Conservation (phyloP, 129 eudicot species). For the Pittosporum tobira region DNA sequence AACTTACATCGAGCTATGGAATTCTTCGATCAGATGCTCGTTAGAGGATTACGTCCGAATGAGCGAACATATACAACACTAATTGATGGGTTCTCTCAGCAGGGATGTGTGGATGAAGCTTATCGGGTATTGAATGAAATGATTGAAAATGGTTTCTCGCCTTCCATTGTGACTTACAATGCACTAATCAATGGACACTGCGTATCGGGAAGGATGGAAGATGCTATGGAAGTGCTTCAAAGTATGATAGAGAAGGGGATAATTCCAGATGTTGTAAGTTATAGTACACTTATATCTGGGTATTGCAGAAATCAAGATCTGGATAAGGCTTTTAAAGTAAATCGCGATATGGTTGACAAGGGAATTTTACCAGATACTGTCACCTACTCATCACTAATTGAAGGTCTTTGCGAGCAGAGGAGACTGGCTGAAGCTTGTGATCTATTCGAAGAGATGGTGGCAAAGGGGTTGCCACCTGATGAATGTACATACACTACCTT, state of each 20-base stretch:
- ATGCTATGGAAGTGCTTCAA: slow-evolving; percentile 46
- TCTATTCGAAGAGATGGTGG: slow-evolving; percentile 67
- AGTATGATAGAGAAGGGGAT: slow-evolving; percentile 37
- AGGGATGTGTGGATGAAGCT: slow-evolving; percentile 77
- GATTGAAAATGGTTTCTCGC: slow-evolving; percentile 50
- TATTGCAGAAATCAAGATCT: slow-evolving; percentile 50
- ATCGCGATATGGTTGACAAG: slow-evolving; percentile 48
- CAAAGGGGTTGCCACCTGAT: slow-evolving; percentile 60
- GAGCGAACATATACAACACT: slow-evolving; percentile 85
- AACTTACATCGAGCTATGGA: slow-evolving; percentile 76
- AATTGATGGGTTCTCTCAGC: slow-evolving; percentile 80
- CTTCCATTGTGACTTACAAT: slow-evolving; percentile 81
- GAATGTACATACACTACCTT: slow-evolving; percentile 83
- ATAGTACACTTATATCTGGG: slow-evolving; percentile 71
- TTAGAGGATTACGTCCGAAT: slow-evolving; percentile 68
- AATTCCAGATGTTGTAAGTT: slow-evolving; percentile 77
- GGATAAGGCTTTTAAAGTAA: slow-evolving; percentile 56
- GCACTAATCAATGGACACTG: slow-evolving; percentile 77
- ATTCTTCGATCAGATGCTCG: slow-evolving; percentile 67
- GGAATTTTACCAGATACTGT: slow-evolving; percentile 61
- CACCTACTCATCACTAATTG: slow-evolving; percentile 74
- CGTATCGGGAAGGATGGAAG: slow-evolving; percentile 51
- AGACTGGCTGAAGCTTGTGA: slow-evolving; percentile 62
- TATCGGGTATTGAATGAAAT: slow-evolving; percentile 60
- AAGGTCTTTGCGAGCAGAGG: slow-evolving; percentile 73